These are phyloP conservation scores for Tremellales sp. DNA, from an alignment of 1,284 basidiomycete species.

Conservation along the genomic window DNA sequence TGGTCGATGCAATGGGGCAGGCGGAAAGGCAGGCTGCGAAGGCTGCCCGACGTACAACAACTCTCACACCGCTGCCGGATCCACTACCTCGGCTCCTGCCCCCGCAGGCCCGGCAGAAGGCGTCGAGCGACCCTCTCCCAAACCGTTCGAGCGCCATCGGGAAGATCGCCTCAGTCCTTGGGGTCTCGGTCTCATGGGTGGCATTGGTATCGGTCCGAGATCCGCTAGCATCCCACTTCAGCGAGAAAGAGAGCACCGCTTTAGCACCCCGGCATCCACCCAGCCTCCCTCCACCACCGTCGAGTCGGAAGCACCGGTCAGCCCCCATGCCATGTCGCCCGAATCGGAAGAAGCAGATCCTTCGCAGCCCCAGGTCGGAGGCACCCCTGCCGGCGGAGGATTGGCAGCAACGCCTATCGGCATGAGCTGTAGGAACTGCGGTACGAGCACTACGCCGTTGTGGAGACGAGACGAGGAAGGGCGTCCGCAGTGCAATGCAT, in stretches of 20 bases:
- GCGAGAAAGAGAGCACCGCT: too few relatives aligned
- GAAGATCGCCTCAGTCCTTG: slow-evolving; percentile 16
- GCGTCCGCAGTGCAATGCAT: slow-evolving; percentile 70
- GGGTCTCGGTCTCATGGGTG: slow-evolving; percentile 21
- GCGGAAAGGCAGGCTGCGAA: slow-evolving; percentile 81
- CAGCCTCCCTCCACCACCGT: background rate
- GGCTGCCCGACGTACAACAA: slow-evolving; percentile 96
- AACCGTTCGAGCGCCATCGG: slow-evolving; percentile 7
- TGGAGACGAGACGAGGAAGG: slow-evolving; percentile 93
- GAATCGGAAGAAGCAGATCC: slow-evolving; percentile 11
- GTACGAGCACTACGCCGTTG: slow-evolving; percentile 87
- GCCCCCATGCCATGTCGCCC: slow-evolving; percentile 8
- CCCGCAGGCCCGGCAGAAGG: slow-evolving; percentile 33
- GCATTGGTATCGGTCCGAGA: too few relatives aligned
- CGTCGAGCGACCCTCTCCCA: slow-evolving; percentile 34
- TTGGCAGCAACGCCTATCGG: slow-evolving; percentile 59
- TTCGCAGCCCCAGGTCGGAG: background rate
- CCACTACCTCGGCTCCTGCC: slow-evolving; percentile 2
- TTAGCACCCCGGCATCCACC: slow-evolving; percentile 1
- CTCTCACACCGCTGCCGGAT: slow-evolving; percentile 40
- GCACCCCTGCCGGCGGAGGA: slow-evolving; percentile 28
- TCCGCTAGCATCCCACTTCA: too few relatives aligned
- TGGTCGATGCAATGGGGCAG: slow-evolving; percentile 90
- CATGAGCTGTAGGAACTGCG: slow-evolving; percentile 86
- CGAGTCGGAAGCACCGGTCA: slow-evolving; percentile 1